Percentiles rank a stretch among this genome's conserved stretches.
Conservation (phyloP, 177 flowering plant genomes). For the Vitis hybrid region DNA sequence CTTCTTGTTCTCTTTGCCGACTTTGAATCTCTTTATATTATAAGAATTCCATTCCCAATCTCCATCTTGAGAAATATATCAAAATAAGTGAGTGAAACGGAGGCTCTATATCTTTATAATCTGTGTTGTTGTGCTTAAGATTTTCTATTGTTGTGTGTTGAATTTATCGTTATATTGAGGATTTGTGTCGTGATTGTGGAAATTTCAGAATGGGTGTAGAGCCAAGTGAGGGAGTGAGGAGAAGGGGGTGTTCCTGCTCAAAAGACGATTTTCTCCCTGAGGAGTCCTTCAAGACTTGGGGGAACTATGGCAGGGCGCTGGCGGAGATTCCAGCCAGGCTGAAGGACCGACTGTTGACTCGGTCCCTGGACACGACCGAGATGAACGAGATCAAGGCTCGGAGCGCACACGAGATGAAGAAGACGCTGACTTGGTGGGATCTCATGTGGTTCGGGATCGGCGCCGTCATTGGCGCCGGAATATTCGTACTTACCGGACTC, state of each 20-base stretch:
- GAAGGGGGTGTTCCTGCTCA: slow-evolving; percentile 28
- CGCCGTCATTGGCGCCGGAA: slow-evolving; percentile 55
- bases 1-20: too few relatives aligned
- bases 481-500: slow-evolving; percentile 62
- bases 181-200: not conserved
- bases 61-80: too few relatives aligned
- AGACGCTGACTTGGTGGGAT: slow-evolving; percentile 53
- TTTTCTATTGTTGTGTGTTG: too few relatives aligned
- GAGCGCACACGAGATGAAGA: slow-evolving; percentile 42
- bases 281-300: slow-evolving; percentile 36
- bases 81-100: too few relatives aligned
- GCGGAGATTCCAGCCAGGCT: slow-evolving; percentile 24
- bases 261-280: slow-evolving; percentile 45
- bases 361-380: slow-evolving; percentile 34
- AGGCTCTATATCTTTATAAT: too few relatives aligned
- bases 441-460: slow-evolving; percentile 63
- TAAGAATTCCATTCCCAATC: too few relatives aligned
- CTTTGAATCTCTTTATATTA: too few relatives aligned
- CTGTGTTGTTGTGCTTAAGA: too few relatives aligned
- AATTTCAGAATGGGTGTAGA: slow-evolving; percentile 8
- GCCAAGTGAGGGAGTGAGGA: slow-evolving; percentile 9
- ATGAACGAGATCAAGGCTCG: slow-evolving; percentile 27
- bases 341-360: slow-evolving; percentile 28
- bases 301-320: slow-evolving; percentile 22
- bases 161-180: not conserved